Evolutionary conservation across 2,329 filamentous ascomycete genomes (phyloP).

Genomic region (Verticillium alfalfae): DNA sequence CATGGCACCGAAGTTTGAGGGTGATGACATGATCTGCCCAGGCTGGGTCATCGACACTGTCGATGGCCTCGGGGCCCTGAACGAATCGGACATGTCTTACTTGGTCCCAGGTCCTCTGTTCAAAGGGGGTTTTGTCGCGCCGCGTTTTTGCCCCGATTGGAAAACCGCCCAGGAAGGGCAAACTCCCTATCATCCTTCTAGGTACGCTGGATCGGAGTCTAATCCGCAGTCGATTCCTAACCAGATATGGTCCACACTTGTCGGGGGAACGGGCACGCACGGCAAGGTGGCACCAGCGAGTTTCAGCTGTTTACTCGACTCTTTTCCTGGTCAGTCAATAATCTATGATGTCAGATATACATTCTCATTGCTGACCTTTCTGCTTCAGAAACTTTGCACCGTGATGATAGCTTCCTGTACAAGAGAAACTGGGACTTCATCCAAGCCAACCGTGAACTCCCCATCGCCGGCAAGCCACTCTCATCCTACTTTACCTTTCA

Average conservation of each 20-base stretch:
- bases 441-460: background rate
- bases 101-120: background rate
- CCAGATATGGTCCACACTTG: background rate
- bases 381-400: background rate
- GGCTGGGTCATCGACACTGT: background rate
- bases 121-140: background rate
- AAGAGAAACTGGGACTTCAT: slow-evolving; percentile 1
- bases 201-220: background rate
- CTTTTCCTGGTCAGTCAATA: background rate
- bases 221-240: background rate
- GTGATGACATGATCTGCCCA: background rate
- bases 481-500: background rate
- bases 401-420: background rate
- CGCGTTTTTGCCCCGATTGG: background rate
- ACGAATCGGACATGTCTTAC: background rate
- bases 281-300: background rate
- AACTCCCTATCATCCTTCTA: background rate
- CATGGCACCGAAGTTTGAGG: background rate
- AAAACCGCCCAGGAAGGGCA: background rate
- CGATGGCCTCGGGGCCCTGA: slow-evolving; percentile 1
- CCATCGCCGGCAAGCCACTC: background rate
- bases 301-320: background rate
- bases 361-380: too few relatives aligned
- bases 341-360: too few relatives aligned
- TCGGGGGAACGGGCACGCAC: background rate